Percentiles rank a stretch among this genome's conserved stretches.
Evolutionary conservation across 805 yeast genomes (phyloP).

Genomic region (Debaryomyces maramus): DNA sequence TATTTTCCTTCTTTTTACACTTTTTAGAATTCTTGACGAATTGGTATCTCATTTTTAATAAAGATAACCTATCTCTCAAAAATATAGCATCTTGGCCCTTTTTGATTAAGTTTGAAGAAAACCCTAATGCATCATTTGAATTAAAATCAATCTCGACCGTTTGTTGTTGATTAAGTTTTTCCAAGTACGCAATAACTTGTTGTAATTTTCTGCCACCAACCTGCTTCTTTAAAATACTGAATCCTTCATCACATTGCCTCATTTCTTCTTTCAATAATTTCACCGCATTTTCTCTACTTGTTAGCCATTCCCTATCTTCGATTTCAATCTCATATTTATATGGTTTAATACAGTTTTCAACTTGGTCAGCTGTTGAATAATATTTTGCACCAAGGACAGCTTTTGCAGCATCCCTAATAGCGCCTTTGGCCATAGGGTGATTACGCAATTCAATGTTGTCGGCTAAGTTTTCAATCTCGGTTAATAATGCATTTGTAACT

Average conservation of each 20-base stretch:
- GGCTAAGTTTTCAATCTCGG: constrained; percentile 74
- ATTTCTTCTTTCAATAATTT: constrained; percentile 78
- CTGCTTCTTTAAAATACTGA: constrained; percentile 55
- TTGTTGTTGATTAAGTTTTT: constrained; percentile 44
- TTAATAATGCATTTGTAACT: constrained; percentile 74
- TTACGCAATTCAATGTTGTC: constrained; percentile 72
- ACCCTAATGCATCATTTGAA: constrained; percentile 77
- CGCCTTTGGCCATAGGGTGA: constrained; percentile 83
- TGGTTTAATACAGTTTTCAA: constrained; percentile 97
- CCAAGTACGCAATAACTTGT: constrained; percentile 77
- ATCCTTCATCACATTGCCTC: constrained; percentile 72
- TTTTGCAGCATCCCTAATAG: constrained; percentile 82
- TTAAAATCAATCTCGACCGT: constrained; percentile 34
- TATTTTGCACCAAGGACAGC: constrained; percentile 75
- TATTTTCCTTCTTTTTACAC: constrained; percentile 77
- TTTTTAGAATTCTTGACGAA: constrained; percentile 70
- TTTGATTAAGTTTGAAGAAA: constrained; percentile 69
- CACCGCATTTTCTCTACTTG: constrained; percentile 76
- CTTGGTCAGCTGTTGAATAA: constrained; percentile 95
- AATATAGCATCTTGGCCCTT: constrained; percentile 86
- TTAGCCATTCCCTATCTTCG: constrained; percentile 91
- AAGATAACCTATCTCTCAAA: constrained; percentile 66
- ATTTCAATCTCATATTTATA: constrained; percentile 96
- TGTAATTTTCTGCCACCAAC: constrained; percentile 82
- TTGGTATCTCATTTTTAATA: constrained; percentile 69